phyloP scores from a whole-genome alignment of 2,329 filamentous ascomycete genomes.

The Albophoma yamanashiensis region DNA sequence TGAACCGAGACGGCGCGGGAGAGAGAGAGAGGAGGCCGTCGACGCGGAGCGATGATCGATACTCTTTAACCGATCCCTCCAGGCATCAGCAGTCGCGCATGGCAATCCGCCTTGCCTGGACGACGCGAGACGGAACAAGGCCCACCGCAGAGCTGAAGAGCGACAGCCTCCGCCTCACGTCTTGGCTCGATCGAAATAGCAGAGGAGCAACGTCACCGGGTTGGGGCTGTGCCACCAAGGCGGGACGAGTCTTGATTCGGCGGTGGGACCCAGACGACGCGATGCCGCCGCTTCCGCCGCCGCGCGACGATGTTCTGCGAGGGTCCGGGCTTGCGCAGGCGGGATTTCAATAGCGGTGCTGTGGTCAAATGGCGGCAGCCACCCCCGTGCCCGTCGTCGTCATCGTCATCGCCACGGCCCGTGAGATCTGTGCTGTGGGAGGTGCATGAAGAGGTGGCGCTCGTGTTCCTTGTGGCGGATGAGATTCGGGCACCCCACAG shows the following conservation, averaged over 20 bases:
- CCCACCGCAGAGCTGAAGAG: background rate
- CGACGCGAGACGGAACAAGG: background rate
- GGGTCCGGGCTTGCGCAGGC: background rate
- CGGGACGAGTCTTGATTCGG: background rate
- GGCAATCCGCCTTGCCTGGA: background rate
- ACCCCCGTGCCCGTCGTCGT: background rate
- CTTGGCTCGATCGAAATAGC: background rate
- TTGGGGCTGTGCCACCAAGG: background rate
- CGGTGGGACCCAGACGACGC: too few species aligned
- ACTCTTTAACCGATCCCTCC: background rate
- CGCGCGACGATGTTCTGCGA: background rate
- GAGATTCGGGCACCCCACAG: background rate
- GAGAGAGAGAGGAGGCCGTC: background rate
- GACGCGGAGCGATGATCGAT: background rate
- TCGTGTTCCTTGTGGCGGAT: background rate
- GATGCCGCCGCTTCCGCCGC: too few species aligned
- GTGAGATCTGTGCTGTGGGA: background rate
- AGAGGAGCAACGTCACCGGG: background rate
- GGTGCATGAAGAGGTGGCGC: background rate
- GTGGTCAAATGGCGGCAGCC: background rate
- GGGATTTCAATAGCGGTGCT: background rate
- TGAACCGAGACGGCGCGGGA: background rate
- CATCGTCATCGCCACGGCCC: background rate
- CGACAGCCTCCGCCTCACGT: background rate
- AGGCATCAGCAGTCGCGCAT: background rate